Evolutionary conservation across 805 yeast genomes (phyloP).

Genomic region (Hanseniaspora mollemarum): DNA sequence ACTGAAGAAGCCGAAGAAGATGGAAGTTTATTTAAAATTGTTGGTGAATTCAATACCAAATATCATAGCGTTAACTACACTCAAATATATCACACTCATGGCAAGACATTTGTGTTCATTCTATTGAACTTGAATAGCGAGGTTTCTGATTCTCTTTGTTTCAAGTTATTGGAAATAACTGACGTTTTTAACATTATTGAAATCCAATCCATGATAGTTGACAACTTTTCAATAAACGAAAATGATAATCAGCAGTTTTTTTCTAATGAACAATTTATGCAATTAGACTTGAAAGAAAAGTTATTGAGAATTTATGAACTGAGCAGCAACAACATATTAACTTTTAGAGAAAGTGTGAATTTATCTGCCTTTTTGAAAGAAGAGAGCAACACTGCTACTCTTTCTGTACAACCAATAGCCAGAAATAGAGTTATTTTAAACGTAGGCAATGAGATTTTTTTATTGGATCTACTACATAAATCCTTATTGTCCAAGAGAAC

Average conservation of each 20-base stretch:
- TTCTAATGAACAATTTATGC: conserved; percentile 25
- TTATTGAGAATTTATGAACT: conserved; percentile 18
- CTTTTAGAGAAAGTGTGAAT: conserved; percentile 17
- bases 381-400: conserved; percentile 13
- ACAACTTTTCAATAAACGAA: conserved; percentile 18
- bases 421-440: conserved; percentile 26
- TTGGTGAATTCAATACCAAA: conserved; percentile 21
- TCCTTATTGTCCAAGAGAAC: conserved; percentile 24
- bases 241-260: conserved; percentile 22
- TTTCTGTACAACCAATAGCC: conserved; percentile 26
- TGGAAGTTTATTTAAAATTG: conserved; percentile 17
- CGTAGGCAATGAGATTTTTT: conserved; percentile 23
- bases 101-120: conserved; percentile 19
- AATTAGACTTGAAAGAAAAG: conserved; percentile 20
- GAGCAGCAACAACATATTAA: conserved; percentile 1
- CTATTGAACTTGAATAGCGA: conserved; percentile 22
- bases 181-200: conserved; percentile 20
- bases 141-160: conserved; percentile 23
- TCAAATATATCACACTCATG: conserved; percentile 20
- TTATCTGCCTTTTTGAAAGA: conserved; percentile 24
- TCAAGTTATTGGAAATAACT: conserved; percentile 18
- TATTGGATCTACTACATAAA: conserved; percentile 26
- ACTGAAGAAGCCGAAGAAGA: conserved; percentile 14
- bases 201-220: conserved; percentile 23
- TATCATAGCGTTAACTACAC: conserved; percentile 22